Conservation (phyloP, 2,329 filamentous ascomycete genomes). For the Trichoderma sp. region DNA sequence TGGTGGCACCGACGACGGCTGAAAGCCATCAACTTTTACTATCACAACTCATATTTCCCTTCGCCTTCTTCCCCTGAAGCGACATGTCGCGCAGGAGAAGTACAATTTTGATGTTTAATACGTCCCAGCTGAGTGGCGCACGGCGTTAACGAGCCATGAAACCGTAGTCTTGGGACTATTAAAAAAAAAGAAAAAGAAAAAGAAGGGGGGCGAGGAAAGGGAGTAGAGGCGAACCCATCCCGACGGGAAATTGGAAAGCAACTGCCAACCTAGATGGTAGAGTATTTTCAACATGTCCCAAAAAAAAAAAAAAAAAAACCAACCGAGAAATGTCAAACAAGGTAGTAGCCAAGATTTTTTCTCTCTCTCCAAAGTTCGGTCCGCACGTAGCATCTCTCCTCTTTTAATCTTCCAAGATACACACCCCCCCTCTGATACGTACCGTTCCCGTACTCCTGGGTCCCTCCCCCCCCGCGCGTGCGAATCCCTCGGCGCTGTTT, state of each 20-base stretch:
- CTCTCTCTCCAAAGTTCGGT: not conserved
- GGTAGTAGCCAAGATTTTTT: not conserved
- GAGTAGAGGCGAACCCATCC: not conserved
- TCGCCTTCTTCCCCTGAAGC: not conserved
- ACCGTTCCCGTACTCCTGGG: not conserved
- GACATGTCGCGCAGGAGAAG: not conserved
- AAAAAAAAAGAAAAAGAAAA: too few relatives aligned
- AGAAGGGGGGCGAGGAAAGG: not conserved
- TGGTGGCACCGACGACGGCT: constrained; percentile 4
- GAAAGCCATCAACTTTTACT: not conserved
- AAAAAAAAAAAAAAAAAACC: not conserved
- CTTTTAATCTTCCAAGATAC: not conserved
- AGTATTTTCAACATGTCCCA: not conserved
- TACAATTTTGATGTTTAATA: too few relatives aligned
- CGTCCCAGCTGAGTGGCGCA: not conserved
- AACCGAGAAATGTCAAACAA: not conserved
- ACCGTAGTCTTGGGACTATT: not conserved
- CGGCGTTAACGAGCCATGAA: not conserved
- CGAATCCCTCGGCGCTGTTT: not conserved
- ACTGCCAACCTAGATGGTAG: too few relatives aligned
- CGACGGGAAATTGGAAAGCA: not conserved
- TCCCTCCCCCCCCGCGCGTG: too few relatives aligned
- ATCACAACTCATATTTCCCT: not conserved
- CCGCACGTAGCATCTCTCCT: not conserved
- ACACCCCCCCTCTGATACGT: not conserved